Conservation (phyloP, 768 basidiomycete species). For the Lepiota subincarnata region DNA sequence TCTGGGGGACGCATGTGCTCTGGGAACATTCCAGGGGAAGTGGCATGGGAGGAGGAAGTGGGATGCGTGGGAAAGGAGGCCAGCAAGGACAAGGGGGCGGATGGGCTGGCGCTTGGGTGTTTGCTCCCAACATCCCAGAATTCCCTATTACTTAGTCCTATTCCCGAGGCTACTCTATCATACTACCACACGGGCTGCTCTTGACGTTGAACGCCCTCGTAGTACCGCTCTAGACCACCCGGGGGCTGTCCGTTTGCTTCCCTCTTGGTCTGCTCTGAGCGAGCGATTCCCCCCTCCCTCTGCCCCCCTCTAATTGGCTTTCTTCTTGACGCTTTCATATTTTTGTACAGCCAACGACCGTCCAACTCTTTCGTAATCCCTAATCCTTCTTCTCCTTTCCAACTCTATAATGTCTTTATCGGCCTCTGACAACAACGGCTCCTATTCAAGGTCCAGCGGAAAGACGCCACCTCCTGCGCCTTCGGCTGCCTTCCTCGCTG, state of each 20-base stretch:
- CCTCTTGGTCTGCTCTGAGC: constrained; percentile 25
- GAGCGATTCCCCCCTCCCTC: constrained; percentile 16
- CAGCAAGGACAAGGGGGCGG: constrained; percentile 25
- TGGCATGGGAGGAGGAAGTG: constrained; percentile 21
- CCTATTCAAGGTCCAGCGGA: constrained; percentile 78
- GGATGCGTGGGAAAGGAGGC: constrained; percentile 32
- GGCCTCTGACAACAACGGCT: constrained; percentile 74
- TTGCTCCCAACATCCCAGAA: constrained; percentile 37
- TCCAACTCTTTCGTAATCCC: constrained; percentile 57
- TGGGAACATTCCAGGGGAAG: constrained; percentile 23
- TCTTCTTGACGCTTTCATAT: constrained; percentile 21
- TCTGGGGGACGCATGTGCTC: constrained; percentile 9
- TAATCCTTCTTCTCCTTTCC: constrained; percentile 65
- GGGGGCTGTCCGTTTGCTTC: not conserved
- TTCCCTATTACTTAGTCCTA: constrained; percentile 52
- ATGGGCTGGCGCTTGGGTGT: constrained; percentile 21
- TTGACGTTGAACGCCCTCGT: constrained; percentile 37
- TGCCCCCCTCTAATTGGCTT: constrained; percentile 26
- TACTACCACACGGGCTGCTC: constrained; percentile 28
- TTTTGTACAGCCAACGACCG: constrained; percentile 24
- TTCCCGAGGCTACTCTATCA: constrained; percentile 46
- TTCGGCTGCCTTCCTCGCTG: constrained; percentile 67
- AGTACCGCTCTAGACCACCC: constrained; percentile 16
- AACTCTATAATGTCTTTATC: constrained; percentile 90
- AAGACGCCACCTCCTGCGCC: constrained; percentile 90